These are phyloP conservation scores for Scheffersomyces lignosus DNA, from an alignment of 805 yeast species.

Conservation along the genomic window DNA sequence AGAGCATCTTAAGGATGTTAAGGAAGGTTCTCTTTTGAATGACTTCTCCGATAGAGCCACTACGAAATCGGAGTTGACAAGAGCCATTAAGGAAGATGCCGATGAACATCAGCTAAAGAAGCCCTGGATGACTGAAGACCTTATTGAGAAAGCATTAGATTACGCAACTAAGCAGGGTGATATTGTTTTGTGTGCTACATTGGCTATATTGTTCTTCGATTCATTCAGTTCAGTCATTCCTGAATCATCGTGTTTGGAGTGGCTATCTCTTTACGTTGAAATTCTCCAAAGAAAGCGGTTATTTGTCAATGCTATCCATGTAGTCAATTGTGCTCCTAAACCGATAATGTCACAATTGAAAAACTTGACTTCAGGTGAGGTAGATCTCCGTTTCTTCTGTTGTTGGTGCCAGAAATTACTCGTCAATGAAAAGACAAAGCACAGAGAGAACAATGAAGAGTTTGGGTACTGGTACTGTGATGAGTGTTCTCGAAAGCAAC, in stretches of 20 bases:
- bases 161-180: conserved; percentile 66
- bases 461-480: conserved; percentile 89
- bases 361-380: conserved; percentile 34
- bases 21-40: background rate
- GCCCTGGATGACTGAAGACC: conserved; percentile 59
- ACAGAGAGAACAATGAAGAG: conserved; percentile 23
- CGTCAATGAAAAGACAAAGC: conserved; percentile 56
- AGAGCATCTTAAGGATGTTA: conserved; percentile 10
- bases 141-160: conserved; percentile 53
- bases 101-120: conserved; percentile 6
- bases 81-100: conserved; percentile 17
- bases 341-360: conserved; percentile 27
- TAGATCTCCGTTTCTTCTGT: conserved; percentile 53
- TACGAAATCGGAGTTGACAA: conserved; percentile 24
- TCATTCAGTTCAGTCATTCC: conserved; percentile 16
- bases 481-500: conserved; percentile 57
- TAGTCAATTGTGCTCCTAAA: conserved; percentile 46
- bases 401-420: conserved; percentile 59
- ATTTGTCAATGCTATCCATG: conserved; percentile 58
- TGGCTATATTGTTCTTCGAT: conserved; percentile 54
- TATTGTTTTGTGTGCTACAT: conserved; percentile 55
- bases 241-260: conserved; percentile 47
- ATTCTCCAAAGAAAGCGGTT: conserved; percentile 48
- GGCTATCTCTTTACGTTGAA: conserved; percentile 57
- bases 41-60: background rate